These are phyloP conservation scores for Magnaporthiopsis poae DNA, from an alignment of 2,329 filamentous ascomycete genomes.

Conservation along the genomic window DNA sequence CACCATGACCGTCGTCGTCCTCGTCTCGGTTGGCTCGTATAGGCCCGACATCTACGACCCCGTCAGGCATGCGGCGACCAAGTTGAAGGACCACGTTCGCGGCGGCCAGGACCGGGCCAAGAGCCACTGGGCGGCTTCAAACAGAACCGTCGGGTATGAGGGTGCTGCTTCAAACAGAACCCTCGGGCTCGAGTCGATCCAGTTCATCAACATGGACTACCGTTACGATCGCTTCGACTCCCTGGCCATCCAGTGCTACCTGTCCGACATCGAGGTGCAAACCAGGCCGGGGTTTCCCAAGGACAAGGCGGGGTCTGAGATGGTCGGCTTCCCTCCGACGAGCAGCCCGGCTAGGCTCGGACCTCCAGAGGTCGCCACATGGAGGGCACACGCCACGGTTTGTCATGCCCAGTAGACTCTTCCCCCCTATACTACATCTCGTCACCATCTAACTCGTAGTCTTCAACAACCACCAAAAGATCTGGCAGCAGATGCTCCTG, in stretches of 20 bases:
- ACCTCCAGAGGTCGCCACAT: background rate
- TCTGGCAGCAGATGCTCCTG: constrained; percentile 3
- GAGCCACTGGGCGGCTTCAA: too few relatives aligned
- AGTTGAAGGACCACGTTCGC: background rate
- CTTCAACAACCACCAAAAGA: background rate
- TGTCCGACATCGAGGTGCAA: constrained; percentile 18
- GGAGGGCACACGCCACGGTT: background rate
- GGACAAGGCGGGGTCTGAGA: constrained; percentile 6
- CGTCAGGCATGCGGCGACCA: background rate
- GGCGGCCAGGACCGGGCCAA: too few relatives aligned
- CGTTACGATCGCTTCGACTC: constrained; percentile 20
- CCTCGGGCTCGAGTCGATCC: constrained; percentile 18
- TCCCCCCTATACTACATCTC: too few relatives aligned
- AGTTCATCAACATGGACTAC: constrained; percentile 18
- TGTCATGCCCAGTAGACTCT: too few relatives aligned
- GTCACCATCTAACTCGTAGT: too few relatives aligned
- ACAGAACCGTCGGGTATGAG: background rate
- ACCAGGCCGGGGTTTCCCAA: constrained; percentile 15
- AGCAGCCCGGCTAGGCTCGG: background rate
- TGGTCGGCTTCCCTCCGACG: background rate
- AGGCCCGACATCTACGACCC: background rate
- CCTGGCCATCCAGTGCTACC: constrained; percentile 18
- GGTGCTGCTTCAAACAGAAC: constrained; percentile 14
- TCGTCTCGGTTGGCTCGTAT: background rate
- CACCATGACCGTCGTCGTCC: background rate